Evolutionary conservation across 257 asterid genomes (phyloP).

Genomic region (Mitragyna speciosa): DNA sequence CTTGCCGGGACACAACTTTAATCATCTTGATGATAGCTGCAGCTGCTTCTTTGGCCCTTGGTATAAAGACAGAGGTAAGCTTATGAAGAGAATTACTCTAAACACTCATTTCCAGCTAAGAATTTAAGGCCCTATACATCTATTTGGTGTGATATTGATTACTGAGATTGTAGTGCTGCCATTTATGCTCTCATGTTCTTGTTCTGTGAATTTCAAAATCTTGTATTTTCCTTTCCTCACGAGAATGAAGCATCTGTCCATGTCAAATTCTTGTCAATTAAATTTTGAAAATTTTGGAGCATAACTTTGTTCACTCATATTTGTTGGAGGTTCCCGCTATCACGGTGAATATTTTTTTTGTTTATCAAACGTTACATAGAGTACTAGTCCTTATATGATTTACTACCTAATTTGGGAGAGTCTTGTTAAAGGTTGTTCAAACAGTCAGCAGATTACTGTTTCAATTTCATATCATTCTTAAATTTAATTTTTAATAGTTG

Average conservation of each 20-base stretch:
- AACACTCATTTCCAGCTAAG: not conserved
- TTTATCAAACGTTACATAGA: too few relatives aligned
- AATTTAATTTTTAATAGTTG: not conserved
- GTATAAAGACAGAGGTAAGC: constrained; percentile 89
- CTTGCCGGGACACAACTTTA: constrained; percentile 87
- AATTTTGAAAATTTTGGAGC: not conserved
- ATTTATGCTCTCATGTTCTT: not conserved
- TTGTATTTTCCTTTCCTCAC: not conserved
- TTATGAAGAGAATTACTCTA: not conserved
- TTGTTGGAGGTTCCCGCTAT: not conserved
- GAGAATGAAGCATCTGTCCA: not conserved
- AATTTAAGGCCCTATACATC: not conserved
- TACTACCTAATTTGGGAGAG: not conserved
- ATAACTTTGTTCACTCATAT: not conserved
- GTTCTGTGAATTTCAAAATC: not conserved
- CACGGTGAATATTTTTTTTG: too few relatives aligned
- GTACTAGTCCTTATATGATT: not conserved
- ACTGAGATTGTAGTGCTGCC: not conserved
- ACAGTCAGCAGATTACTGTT: not conserved
- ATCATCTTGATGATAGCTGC: constrained; percentile 97
- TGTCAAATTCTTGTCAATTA: not conserved
- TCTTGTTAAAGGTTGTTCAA: not conserved
- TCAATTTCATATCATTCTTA: not conserved
- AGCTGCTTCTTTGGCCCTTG: constrained; percentile 93
- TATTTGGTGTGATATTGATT: not conserved